Evolutionary conservation across 2,329 filamentous ascomycete genomes (phyloP), one percentile per base, ranked within the genome.

Genomic region (Emmonsiellopsis sp.): DNA sequence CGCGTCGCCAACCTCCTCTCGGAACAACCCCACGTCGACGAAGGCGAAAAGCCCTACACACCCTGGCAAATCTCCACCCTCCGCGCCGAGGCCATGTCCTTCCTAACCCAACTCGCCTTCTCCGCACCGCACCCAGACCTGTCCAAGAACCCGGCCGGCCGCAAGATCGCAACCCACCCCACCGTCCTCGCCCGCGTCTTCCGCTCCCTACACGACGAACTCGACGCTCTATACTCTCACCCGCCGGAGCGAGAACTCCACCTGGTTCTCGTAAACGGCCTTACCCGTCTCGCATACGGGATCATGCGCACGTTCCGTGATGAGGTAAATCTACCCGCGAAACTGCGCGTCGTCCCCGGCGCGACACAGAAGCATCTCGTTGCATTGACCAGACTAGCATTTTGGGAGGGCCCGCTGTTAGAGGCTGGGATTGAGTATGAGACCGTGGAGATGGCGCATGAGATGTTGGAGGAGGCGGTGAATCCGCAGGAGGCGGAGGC

Each of bases 361-460:
- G 87, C 85, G 0, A 81, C 82, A 50, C 89, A 95, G 63, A 89
- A 90, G 51, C 92, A 94, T 62, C 74, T 94, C 1, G 80, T 96
- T 8, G 83, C 83, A 2, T 73, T 98, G 44, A 90, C 88, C 0
- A 74, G 92, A 42, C 72, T 97, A n/a, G 89, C 88, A 0, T 96
- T 95, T 66, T 85, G 83, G 5, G 88, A 95, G 56, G 86, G 88
- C 33, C 69, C 87, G 7, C 79, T 93, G 9, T 77, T 94, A 32
- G 90, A 96, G 68, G 75, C 77, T 1, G 85, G 85, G 0, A 85
- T 95, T 51, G 85, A 87, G 37, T 81, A 85, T 32, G 87, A 88
- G 58, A 88, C 89, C 1, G 81, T 86, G 1, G 87, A 92, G 58
- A 83, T 85, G 68, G 92, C 93, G 3, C 85, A 92, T 61, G 83